Evolutionary conservation across 495 filamentous ascomycete species (phyloP).

Genomic region (Pyrenula aspistea): DNA sequence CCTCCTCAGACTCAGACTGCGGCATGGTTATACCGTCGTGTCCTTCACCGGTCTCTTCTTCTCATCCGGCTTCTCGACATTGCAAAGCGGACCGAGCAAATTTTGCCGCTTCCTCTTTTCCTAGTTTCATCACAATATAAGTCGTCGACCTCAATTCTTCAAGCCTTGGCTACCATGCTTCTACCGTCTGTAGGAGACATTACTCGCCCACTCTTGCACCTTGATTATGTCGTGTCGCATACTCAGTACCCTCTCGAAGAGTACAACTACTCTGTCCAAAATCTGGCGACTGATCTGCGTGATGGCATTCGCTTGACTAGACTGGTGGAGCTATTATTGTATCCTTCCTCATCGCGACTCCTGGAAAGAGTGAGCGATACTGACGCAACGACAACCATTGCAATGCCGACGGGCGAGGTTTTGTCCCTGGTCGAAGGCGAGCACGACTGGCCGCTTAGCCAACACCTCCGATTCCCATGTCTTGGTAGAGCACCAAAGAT

Average conservation of each 20-base stretch:
- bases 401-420: slow-evolving; percentile 22
- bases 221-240: slow-evolving; percentile 42
- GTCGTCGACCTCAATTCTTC: slow-evolving; percentile 41
- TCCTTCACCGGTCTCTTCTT: slow-evolving; percentile 47
- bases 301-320: slow-evolving; percentile 50
- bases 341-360: slow-evolving; percentile 17
- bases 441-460: slow-evolving; percentile 35
- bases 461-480: slow-evolving; percentile 48
- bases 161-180: slow-evolving; percentile 37
- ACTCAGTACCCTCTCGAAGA: slow-evolving; percentile 47
- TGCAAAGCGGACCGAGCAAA: slow-evolving; percentile 23
- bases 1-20: slow-evolving; percentile 21
- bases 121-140: slow-evolving; percentile 37
- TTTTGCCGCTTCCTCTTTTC: slow-evolving; percentile 29
- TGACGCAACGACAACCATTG: slow-evolving; percentile 18
- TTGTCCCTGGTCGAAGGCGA: slow-evolving; percentile 14
- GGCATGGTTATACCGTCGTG: slow-evolving; percentile 39
- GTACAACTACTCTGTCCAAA: slow-evolving; percentile 43
- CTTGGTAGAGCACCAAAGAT: slow-evolving; percentile 44
- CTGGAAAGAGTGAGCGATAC: slow-evolving; percentile 11
- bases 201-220: slow-evolving; percentile 36
- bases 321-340: slow-evolving; percentile 48
- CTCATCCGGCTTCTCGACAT: slow-evolving; percentile 48
- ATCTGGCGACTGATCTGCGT: slow-evolving; percentile 52
- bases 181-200: slow-evolving; percentile 51